These are phyloP conservation scores for Plantago lanceolata DNA, from an alignment of 305 asterid species.

Conservation along the genomic window DNA sequence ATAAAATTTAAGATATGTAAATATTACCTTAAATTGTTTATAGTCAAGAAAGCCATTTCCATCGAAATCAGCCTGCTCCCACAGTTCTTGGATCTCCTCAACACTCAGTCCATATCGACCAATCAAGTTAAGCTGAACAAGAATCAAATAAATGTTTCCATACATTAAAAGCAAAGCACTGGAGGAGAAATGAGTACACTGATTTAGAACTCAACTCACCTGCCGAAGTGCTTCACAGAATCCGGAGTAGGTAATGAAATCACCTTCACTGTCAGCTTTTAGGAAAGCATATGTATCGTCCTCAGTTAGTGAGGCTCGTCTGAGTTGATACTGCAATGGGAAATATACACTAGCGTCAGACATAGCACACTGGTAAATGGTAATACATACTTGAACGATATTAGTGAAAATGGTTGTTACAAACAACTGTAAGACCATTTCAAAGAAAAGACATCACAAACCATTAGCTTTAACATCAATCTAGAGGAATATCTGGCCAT, in stretches of 20 bases:
- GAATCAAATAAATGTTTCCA: constrained; percentile 12
- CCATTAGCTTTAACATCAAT: background rate
- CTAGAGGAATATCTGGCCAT: background rate
- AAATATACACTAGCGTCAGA: background rate
- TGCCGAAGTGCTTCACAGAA: constrained; percentile 84
- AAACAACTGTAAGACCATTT: no score
- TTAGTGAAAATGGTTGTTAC: no score
- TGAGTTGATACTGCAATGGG: constrained; percentile 54
- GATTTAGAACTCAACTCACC: constrained; percentile 30
- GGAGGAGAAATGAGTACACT: no score
- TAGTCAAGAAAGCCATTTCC: constrained; percentile 76
- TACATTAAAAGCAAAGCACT: no score
- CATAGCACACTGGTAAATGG: constrained; percentile 7
- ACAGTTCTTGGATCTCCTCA: constrained; percentile 73
- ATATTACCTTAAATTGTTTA: constrained; percentile 74
- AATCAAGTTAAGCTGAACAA: constrained; percentile 70
- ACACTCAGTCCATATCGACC: constrained; percentile 76
- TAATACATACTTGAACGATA: background rate
- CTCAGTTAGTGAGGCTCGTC: constrained; percentile 79
- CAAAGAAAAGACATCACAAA: constrained; percentile 6
- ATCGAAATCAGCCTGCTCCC: constrained; percentile 86
- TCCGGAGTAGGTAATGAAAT: constrained; percentile 64
- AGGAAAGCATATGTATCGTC: constrained; percentile 77
- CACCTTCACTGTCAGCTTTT: constrained; percentile 70
- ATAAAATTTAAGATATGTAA: background rate